phyloP scores from a whole-genome alignment of 768 basidiomycete genomes.

The Hygrophorus russula region DNA sequence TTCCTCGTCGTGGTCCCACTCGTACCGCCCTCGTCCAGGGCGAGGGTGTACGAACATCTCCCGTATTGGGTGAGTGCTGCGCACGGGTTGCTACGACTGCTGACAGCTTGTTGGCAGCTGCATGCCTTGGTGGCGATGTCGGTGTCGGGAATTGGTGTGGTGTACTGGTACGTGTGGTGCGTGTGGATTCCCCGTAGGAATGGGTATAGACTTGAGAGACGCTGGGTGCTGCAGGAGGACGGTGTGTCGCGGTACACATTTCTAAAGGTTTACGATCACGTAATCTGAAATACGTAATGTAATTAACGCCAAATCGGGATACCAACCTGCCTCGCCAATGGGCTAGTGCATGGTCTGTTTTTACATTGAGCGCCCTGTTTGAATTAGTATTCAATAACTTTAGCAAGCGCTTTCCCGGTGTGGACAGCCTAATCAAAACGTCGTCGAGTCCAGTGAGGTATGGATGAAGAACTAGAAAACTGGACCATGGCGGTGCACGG shows the following conservation, averaged over 20 bases:
- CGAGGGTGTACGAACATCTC: conserved; percentile 40
- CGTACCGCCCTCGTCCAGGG: conserved; percentile 41
- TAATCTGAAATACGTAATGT: not conserved
- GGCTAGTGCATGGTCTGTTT: no score
- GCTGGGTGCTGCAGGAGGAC: conserved; percentile 40
- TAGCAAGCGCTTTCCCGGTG: no score
- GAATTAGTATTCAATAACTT: no score
- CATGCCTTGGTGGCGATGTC: conserved; percentile 37
- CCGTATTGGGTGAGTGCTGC: conserved; percentile 55
- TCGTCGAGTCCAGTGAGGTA: no score
- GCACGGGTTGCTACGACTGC: not conserved
- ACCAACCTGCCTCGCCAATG: not conserved
- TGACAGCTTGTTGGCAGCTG: conserved; percentile 20
- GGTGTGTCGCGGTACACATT: conserved; percentile 48
- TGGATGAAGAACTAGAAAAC: no score
- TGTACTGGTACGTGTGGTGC: conserved; percentile 48
- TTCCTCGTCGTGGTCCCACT: conserved; percentile 55
- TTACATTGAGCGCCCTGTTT: no score
- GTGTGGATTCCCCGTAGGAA: conserved; percentile 35
- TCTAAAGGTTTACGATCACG: conserved; percentile 25
- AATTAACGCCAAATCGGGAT: not conserved
- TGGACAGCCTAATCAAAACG: no score
- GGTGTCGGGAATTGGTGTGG: conserved; percentile 35
- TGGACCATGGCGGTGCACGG: not conserved
- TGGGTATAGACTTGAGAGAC: conserved; percentile 39